Conservation (phyloP, 75 land plant species). For the Cryptomeria japonica region DNA sequence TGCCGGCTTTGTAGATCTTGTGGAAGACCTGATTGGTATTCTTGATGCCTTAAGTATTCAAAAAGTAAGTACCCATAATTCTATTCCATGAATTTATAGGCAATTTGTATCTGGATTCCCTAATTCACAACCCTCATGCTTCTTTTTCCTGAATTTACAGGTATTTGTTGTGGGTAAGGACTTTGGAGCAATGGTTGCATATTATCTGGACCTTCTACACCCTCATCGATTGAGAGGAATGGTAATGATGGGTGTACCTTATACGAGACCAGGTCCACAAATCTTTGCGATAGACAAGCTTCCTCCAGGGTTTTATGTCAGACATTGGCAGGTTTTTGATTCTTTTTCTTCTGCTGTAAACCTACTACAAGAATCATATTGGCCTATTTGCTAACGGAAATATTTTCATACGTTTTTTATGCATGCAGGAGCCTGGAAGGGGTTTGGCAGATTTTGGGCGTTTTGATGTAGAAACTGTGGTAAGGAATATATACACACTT, state of each 20-base stretch:
- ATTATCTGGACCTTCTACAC: constrained; percentile 25
- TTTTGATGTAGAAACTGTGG: too few species aligned
- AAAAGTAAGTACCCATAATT: constrained; percentile 16
- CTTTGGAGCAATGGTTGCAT: constrained; percentile 40
- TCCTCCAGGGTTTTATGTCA: constrained; percentile 58
- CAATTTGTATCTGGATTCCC: constrained; percentile 38
- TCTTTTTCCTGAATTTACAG: neutral
- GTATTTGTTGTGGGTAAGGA: neutral
- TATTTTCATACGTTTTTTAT: too few species aligned
- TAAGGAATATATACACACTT: too few species aligned
- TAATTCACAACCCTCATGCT: too few species aligned
- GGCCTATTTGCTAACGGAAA: neutral
- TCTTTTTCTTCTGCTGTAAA: neutral
- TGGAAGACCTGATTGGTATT: constrained; percentile 31
- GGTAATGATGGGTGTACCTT: constrained; percentile 51
- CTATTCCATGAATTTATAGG: constrained; percentile 18
- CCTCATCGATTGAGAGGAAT: constrained; percentile 51
- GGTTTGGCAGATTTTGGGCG: too few species aligned
- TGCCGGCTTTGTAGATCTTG: too few species aligned
- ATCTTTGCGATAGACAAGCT: neutral
- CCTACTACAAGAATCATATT: neutral
- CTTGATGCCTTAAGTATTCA: constrained; percentile 37
- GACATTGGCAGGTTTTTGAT: constrained; percentile 40
- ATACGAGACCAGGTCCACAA: constrained; percentile 10
- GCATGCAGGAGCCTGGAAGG: too few species aligned